Conservation (phyloP, 2,329 filamentous ascomycete genomes). For the Domatiomyces globalis region DNA sequence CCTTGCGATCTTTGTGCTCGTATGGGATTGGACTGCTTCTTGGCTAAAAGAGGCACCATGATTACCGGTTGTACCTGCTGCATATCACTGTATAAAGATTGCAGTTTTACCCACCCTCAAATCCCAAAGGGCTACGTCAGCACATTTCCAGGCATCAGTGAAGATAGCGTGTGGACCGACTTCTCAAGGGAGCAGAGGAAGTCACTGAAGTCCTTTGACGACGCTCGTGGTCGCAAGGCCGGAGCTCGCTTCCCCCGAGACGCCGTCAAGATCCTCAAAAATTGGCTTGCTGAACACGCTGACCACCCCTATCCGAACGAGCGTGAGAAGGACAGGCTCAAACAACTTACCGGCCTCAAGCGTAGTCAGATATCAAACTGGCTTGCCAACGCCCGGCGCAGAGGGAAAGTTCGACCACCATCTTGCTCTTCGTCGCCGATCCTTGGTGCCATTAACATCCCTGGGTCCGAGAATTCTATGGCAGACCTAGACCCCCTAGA, state of each 20-base stretch:
- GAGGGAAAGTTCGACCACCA: slow-evolving; percentile 56
- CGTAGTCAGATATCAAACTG: slow-evolving; percentile 79
- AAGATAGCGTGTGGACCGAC: slow-evolving; percentile 23
- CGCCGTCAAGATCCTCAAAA: slow-evolving; percentile 65
- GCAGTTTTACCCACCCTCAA: slow-evolving; percentile 33
- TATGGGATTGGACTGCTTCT: slow-evolving; percentile 35
- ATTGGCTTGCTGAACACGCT: slow-evolving; percentile 68
- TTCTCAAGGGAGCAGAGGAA: slow-evolving; percentile 21
- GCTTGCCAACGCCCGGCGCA: slow-evolving; percentile 76
- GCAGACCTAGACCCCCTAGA: slow-evolving; percentile 49
- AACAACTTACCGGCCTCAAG: slow-evolving; percentile 64
- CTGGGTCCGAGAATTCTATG: slow-evolving; percentile 34
- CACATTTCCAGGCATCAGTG: slow-evolving; percentile 31
- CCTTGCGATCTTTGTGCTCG: slow-evolving; percentile 33
- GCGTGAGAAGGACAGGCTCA: slow-evolving; percentile 67
- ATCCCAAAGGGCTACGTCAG: slow-evolving; percentile 29
- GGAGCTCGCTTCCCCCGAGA: slow-evolving; percentile 66
- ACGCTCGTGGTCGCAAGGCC: slow-evolving; percentile 42
- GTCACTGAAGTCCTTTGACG: slow-evolving; percentile 28
- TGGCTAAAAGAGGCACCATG: slow-evolving; percentile 31
- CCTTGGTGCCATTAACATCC: slow-evolving; percentile 60
- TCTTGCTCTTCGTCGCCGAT: slow-evolving; percentile 54
- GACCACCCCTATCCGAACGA: slow-evolving; percentile 80
- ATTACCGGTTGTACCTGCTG: slow-evolving; percentile 34
- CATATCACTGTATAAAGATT: slow-evolving; percentile 34